Conservation (phyloP, 768 basidiomycete genomes). For the Hypholoma sublateritium region DNA sequence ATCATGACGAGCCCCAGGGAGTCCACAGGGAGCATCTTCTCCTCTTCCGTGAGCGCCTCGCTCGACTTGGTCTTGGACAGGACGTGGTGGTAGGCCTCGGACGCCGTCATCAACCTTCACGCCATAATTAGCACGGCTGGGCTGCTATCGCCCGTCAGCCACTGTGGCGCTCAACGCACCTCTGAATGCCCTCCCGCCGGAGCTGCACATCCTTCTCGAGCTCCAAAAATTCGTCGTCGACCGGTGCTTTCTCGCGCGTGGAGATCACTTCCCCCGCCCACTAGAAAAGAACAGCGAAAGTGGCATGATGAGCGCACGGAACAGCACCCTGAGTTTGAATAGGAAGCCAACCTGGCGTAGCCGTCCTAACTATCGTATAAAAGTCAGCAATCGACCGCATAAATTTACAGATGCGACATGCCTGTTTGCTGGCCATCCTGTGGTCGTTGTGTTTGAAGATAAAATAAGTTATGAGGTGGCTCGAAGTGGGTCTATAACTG, state of each 20-base stretch:
- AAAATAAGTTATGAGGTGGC: conserved; percentile 1
- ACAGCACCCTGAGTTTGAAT: conserved; percentile 4
- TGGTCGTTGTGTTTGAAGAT: conserved; percentile 10
- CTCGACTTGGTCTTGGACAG: conserved; percentile 77
- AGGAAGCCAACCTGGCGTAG: conserved; percentile 62
- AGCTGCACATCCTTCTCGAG: conserved; percentile 85
- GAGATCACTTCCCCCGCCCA: conserved; percentile 92
- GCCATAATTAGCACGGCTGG: not conserved
- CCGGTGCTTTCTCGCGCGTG: conserved; percentile 74
- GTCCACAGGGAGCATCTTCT: conserved; percentile 77
- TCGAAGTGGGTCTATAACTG: conserved; percentile 6
- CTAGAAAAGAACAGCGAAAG: conserved; percentile 36
- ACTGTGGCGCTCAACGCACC: conserved; percentile 44
- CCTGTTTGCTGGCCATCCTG: conserved; percentile 69
- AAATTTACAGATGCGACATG: conserved; percentile 16
- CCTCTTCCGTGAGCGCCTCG: conserved; percentile 58
- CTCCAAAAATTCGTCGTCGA: conserved; percentile 77
- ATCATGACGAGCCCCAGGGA: conserved; percentile 87
- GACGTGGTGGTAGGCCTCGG: conserved; percentile 65
- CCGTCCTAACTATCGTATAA: conserved; percentile 61
- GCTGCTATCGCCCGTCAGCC: not conserved
- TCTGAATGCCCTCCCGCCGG: conserved; percentile 67
- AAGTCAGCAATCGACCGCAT: not conserved
- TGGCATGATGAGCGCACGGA: conserved; percentile 24
- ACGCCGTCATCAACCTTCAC: conserved; percentile 67